These are phyloP conservation scores for Fusarium odoratissimum DNA, from an alignment of 2,329 filamentous ascomycete genomes.

Conservation along the genomic window DNA sequence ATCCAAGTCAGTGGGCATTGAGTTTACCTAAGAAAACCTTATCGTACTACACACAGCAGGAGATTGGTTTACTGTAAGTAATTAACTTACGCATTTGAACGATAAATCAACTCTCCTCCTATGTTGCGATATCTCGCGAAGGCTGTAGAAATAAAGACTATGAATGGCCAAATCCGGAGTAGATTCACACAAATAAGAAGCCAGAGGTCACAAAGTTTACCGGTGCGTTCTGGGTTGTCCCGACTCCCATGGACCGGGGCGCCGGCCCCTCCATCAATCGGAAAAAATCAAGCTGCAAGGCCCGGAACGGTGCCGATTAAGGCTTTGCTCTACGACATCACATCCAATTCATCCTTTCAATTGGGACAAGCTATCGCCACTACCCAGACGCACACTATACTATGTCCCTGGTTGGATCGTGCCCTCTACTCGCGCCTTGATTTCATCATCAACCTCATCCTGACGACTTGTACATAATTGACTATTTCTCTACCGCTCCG, in stretches of 20 bases:
- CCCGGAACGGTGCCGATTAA: slow-evolving; percentile 21
- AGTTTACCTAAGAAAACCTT: too few species aligned
- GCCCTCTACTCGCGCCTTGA: background rate
- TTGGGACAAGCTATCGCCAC: slow-evolving; percentile 31
- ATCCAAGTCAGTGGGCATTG: background rate
- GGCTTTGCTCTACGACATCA: slow-evolving; percentile 32
- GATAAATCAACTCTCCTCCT: background rate
- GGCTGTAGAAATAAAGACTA: background rate
- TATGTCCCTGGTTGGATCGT: background rate
- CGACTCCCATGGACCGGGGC: slow-evolving; percentile 28
- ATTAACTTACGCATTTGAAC: too few species aligned
- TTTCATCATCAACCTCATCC: background rate
- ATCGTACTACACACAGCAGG: background rate
- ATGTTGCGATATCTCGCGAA: background rate
- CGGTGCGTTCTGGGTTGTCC: background rate
- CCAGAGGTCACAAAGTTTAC: slow-evolving; percentile 1
- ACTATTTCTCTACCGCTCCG: background rate
- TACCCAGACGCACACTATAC: background rate
- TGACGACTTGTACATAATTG: background rate
- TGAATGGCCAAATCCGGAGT: background rate
- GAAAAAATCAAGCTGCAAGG: slow-evolving; percentile 29
- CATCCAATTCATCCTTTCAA: slow-evolving; percentile 16
- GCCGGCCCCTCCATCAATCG: slow-evolving; percentile 34
- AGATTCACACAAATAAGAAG: background rate
- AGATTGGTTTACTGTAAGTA: background rate